Evolutionary conservation across 2,329 filamentous ascomycete species (phyloP), one percentile per base, ranked within the genome.

Genomic region (Ascomycota sp.): DNA sequence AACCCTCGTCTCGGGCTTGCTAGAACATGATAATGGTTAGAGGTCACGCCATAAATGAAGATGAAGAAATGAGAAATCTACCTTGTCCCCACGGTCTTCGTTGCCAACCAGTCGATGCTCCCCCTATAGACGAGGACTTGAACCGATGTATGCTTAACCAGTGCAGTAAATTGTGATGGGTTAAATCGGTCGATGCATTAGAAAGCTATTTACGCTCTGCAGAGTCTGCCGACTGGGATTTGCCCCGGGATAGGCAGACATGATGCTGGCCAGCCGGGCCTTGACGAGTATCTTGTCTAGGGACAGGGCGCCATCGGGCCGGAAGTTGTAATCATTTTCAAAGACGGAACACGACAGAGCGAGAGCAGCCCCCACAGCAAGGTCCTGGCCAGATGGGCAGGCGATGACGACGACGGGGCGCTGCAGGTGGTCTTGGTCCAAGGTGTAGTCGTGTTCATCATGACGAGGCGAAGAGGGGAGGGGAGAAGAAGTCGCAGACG

Each of bases 131-230:
- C n/a, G n/a, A n/a, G n/a, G n/a, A n/a, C n/a, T n/a, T n/a, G n/a
- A n/a, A n/a, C n/a, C n/a, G n/a, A n/a, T n/a, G n/a, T n/a, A n/a
- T n/a, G n/a, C n/a, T n/a, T n/a, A n/a, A n/a, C n/a, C n/a, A n/a
- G n/a, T n/a, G n/a, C n/a, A n/a, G n/a, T n/a, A n/a, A 20, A 6
- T 10, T 11, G 5, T 20, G 5, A 25, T 9, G 11, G 9, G 7
- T 47, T 34, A 50, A 32, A 40, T 51, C 27, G 45, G 44, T 50
- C 54, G 59, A 33, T 63, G 63, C 71, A 95, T 86, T 30, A 95
- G 54, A 43, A 81, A 92, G 32, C 79, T 79, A 51, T 95, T 94
- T 5, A 95, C 76, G 40, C 81, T 86, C 51, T 94, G 85, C 23
- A 95, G 55, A 0, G 85, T 94, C 15, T 79, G 65, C 23, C 89